phyloP scores from a whole-genome alignment of 2,329 filamentous ascomycete species.

The Zymoseptoria crescenta region DNA sequence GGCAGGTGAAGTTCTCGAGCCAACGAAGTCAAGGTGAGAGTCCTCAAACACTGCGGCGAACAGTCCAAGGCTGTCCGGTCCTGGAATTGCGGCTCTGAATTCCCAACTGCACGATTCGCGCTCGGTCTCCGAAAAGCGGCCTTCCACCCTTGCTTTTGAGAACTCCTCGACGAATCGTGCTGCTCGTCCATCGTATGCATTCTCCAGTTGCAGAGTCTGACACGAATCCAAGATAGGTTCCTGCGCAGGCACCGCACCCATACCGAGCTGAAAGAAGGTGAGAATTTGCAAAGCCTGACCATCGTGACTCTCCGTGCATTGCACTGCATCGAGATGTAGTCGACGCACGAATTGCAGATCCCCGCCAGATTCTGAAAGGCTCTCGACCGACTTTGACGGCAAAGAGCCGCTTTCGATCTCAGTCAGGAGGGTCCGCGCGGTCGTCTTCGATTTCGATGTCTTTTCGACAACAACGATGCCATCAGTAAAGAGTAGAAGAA shows the following conservation, averaged over 20 bases:
- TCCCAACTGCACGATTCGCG: constrained; percentile 76
- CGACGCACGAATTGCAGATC: constrained; percentile 60
- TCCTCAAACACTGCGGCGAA: constrained; percentile 67
- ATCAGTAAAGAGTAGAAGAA: constrained; percentile 80
- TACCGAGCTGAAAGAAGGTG: constrained; percentile 21
- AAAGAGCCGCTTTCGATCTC: constrained; percentile 70
- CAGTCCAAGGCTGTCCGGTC: constrained; percentile 47
- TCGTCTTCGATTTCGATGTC: constrained; percentile 35
- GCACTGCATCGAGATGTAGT: constrained; percentile 21
- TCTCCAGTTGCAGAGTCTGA: constrained; percentile 57
- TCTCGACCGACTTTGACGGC: constrained; percentile 42
- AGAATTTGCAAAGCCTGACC: constrained; percentile 23
- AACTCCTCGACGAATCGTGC: constrained; percentile 75
- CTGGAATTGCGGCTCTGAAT: constrained; percentile 59
- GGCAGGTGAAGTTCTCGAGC: constrained; percentile 60
- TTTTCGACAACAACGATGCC: constrained; percentile 71
- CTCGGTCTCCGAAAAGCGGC: constrained; percentile 73
- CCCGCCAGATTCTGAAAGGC: constrained; percentile 44
- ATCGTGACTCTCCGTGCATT: constrained; percentile 22
- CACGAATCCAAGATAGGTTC: constrained; percentile 20
- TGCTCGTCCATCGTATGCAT: constrained; percentile 70
- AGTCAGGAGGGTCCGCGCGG: constrained; percentile 69
- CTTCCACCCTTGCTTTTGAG: constrained; percentile 76
- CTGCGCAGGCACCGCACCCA: constrained; percentile 13
- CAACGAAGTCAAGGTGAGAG: constrained; percentile 52